Evolutionary conservation across 352 stramenopile genomes (phyloP), one percentile per base, ranked within the genome.

Genomic region (Globisporangium cystogenes): DNA sequence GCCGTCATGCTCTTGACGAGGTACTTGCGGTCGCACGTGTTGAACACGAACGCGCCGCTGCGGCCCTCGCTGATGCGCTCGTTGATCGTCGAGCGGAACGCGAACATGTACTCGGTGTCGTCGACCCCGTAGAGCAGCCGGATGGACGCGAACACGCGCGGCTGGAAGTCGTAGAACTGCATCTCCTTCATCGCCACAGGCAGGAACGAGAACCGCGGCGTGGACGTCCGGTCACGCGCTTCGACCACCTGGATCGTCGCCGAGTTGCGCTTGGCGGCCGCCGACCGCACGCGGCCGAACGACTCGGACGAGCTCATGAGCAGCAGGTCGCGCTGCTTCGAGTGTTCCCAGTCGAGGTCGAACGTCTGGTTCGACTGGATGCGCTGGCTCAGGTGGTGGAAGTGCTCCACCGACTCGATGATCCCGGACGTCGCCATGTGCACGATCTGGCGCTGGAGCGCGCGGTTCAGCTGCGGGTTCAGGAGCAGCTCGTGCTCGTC

Each of bases 41-140:
- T 90, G 53, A 97, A 97, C 21, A 97, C 78, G 46, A 97, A 97
- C 14, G 80, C 89, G 11, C 85, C 89, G 46, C 76, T 93, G 46
- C 84, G 68, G 4, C 89, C 89, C 74, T 96, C 89, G 43, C 79
- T 91, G 45, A 97, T 86, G 6, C 86, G 86, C 52, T 96, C 89
- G 59, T 96, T 96, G 27, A 85, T 85, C 10, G 87, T 96, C 23
- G 67, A 57, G 14, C 82, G 73, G 50, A 96, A 93, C 26, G 79
- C 78, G 37, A 78, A 71, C 21, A 88, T 73, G 55, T 95, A 95
- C 59, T 90, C 82, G 11, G 62, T n/a, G 60, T 93, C 82, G 39
- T 90, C 68, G 18, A 95, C 71, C 11, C 73, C 75, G 31, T 75
- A 71, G 10, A 92, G 58, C 36, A 76, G 63, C 16, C 84, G 80